phyloP scores from a whole-genome alignment of 2,329 filamentous ascomycete species.

The Sporothrix luriei region DNA sequence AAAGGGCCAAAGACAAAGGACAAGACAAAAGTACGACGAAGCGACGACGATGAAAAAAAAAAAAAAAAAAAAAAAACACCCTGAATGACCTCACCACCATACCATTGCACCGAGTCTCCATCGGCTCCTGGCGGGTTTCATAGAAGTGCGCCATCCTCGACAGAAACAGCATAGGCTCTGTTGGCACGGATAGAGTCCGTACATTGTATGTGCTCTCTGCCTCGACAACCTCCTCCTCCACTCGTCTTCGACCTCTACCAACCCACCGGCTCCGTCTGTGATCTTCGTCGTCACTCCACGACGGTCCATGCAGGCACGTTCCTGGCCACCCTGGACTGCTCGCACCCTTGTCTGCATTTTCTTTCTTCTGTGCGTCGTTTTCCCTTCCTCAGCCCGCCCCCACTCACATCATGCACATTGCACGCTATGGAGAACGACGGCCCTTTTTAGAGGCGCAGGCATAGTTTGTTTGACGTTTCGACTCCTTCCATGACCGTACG shows the following conservation, averaged over 20 bases:
- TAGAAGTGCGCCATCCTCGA: background rate
- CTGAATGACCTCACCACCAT: background rate
- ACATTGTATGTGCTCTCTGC: background rate
- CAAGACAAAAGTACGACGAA: no score
- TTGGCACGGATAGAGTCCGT: background rate
- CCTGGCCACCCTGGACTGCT: conserved; percentile 5
- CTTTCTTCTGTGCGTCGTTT: no score
- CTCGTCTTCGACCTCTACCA: background rate
- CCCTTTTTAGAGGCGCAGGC: no score
- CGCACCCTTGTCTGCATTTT: background rate
- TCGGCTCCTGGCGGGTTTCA: background rate
- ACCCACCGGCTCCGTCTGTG: background rate
- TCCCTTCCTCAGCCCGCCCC: conserved; percentile 9
- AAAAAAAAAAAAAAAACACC: background rate
- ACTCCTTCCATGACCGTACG: background rate
- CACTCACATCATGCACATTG: conserved; percentile 17
- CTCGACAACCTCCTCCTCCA: background rate
- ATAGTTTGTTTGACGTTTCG: background rate
- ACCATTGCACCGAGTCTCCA: background rate
- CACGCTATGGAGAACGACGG: background rate
- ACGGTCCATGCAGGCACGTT: conserved; percentile 24
- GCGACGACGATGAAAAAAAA: background rate
- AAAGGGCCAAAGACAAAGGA: background rate
- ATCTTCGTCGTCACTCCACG: conserved; percentile 12
- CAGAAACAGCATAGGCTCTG: background rate